Conservation (phyloP, 2,329 filamentous ascomycete species). For the Botrytis fabae region DNA sequence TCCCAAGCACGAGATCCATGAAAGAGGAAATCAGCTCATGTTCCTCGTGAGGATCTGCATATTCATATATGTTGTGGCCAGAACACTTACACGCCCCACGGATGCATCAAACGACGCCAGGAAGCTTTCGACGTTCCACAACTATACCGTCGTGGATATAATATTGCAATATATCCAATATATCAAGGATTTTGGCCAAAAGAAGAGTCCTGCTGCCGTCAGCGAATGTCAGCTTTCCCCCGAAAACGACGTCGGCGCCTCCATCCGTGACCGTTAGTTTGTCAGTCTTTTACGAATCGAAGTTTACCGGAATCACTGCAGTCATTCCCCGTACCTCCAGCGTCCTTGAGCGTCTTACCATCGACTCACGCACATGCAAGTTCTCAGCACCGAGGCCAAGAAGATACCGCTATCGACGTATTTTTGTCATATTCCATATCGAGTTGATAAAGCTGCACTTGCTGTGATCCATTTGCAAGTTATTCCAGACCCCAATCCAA, state of each 20-base stretch:
- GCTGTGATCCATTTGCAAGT: conserved; percentile 3
- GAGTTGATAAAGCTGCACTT: conserved; percentile 21
- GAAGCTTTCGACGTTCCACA: conserved; percentile 3
- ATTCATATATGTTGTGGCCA: conserved; percentile 19
- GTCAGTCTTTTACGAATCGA: conserved; percentile 15
- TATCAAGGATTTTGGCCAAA: conserved; percentile 18
- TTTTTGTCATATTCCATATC: conserved; percentile 23
- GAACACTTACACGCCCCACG: conserved; percentile 7
- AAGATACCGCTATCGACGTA: conserved; percentile 1
- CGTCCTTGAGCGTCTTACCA: background rate
- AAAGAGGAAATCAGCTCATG: conserved; percentile 14
- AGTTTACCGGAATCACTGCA: conserved; percentile 21
- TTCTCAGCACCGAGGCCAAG: conserved; percentile 8
- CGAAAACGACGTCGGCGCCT: conserved; percentile 11
- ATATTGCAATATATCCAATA: conserved; percentile 11
- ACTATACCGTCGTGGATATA: conserved; percentile 19
- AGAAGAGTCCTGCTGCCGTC: conserved; percentile 14
- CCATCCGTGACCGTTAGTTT: conserved; percentile 16
- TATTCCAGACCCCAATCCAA: conserved; percentile 9
- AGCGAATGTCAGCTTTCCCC: conserved; percentile 17
- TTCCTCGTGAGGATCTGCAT: conserved; percentile 21
- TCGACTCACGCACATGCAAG: background rate
- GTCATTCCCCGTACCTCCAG: conserved; percentile 19
- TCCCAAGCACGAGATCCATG: conserved; percentile 11
- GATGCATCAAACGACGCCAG: conserved; percentile 13